Base-by-base conservation (phyloP, 2,329 filamentous ascomycete genomes). In the Fusarium sp. region DNA sequence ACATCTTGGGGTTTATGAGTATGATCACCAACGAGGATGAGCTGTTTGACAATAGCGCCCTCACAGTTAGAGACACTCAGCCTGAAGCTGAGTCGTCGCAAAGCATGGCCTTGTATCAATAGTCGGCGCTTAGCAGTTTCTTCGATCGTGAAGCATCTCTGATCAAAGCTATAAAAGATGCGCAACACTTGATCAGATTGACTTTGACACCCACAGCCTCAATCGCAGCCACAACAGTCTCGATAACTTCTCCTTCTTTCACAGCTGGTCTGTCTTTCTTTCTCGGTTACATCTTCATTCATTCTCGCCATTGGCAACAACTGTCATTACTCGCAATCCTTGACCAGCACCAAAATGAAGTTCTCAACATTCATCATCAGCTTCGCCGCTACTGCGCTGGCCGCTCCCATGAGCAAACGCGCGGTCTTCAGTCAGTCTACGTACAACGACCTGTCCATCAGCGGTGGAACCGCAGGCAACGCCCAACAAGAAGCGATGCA, bases 371-470 rank as follows among this genome's bases (percentile, higher is more conserved):
- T 75, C 58, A 50, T 72, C 53, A 28, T 75, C 44, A 61, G 62
- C 53, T 64, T 75, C 13, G 67, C 64, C 3, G 64, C 64, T 54
- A 62, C 74, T 41, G 68, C 69, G 10, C 41, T 69, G 31, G 73
- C 75, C 36, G 64, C 65, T 22, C 76, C 75, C 31, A 43, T 76
- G 28, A 48, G 44, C 49, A 58, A 64, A 34, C 71, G 69, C 11
- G 68, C 64, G 12, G 74, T 78, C 28, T 73, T 79, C 40, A 73
- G 68, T 13, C 68, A 72, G 22, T 55, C 75, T 12, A 71, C 73
- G 44, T 83, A 81, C 69, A 70, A 82, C 56, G 72, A 77, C 32
- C 77, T 83, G 62, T 81, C 80, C 25, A 83, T 83, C 64, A 80
- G 78, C 5, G 75, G 74, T 13, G 80, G 81, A 32, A 73, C 73